Base-by-base conservation (phyloP, 1,139 yeast genomes). In the Geotrichum cucujoidarum region DNA sequence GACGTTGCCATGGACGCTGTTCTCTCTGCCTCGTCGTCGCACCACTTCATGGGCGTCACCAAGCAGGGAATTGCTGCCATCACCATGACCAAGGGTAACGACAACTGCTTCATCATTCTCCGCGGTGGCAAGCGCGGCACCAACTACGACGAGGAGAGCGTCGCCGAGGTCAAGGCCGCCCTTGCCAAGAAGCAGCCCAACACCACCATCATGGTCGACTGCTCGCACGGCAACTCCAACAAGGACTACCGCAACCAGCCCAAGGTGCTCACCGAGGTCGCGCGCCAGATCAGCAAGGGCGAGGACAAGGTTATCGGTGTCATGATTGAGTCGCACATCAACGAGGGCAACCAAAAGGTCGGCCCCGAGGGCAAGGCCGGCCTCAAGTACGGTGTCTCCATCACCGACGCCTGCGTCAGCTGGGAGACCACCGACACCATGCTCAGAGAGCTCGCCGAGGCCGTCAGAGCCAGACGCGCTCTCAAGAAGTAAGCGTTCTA, bases 191-290 rank as follows among this genome's bases (percentile, higher is more conserved):
- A 65, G 40, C 24, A 16, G 13, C 59, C 63, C 24, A 58, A 51
- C 51, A 76, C 72, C 54, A 74, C 74, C 48, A 74, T 89, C 60
- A 90, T 92, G 97, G 83, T 92, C 57, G 98, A 92, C 71, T 92
- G 96, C 71, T 89, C 97, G 45, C 98, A 92, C 70, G 98, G 95
- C 61, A 92, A 92, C 76, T 89, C 97, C 34, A 80, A 76, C 68
- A 92, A 92, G 73, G 95, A 92, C 70, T 89, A 80, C 83, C 78
- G 83, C 68, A 90, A 90, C 72, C 98, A 92, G 72, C 96, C 97
- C 49, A 81, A 77, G 68, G 97, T 90, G 18, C 80, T 85, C 60
- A 73, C 75, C 45, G 77, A 74, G 52, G 95, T 92, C 47, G 86
- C 89, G 47, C 81, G 80, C 59, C 97, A 92, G 71, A 76, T 92